Conservation (phyloP, 495 filamentous ascomycete genomes). For the Xylaria castorea region DNA sequence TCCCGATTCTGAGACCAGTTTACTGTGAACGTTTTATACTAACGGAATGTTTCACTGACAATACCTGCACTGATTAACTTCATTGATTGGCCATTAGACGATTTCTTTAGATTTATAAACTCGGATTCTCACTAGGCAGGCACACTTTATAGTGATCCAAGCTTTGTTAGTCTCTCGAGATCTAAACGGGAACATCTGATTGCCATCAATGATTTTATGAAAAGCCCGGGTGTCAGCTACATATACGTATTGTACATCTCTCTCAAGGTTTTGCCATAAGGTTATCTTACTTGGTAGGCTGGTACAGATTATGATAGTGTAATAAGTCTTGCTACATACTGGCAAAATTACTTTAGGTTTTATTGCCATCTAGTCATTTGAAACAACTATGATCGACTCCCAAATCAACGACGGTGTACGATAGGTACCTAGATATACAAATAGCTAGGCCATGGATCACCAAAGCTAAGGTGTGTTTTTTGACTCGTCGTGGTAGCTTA, state of each 20-base stretch:
- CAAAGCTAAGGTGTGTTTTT: not conserved
- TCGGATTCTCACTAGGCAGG: not conserved
- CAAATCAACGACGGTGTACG: too few relatives aligned
- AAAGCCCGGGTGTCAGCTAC: not conserved
- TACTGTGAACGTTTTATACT: not conserved
- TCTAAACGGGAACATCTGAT: not conserved
- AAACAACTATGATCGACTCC: not conserved
- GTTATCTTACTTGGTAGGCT: too few relatives aligned
- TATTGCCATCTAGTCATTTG: too few relatives aligned
- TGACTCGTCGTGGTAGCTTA: not conserved
- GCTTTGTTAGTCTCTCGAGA: not conserved
- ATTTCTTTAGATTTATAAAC: not conserved
- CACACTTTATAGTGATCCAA: not conserved
- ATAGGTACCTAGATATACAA: not conserved
- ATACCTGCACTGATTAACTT: not conserved
- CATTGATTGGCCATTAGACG: not conserved
- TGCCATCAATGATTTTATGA: too few relatives aligned
- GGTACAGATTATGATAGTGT: too few relatives aligned
- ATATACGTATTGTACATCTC: not conserved
- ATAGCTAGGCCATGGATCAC: not conserved
- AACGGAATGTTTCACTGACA: not conserved
- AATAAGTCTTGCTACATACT: too few relatives aligned
- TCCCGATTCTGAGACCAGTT: not conserved
- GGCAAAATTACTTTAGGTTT: too few relatives aligned
- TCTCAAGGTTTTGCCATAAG: not conserved